Conservation (phyloP, 345 rosid genomes). For the Moringa oleifera region DNA sequence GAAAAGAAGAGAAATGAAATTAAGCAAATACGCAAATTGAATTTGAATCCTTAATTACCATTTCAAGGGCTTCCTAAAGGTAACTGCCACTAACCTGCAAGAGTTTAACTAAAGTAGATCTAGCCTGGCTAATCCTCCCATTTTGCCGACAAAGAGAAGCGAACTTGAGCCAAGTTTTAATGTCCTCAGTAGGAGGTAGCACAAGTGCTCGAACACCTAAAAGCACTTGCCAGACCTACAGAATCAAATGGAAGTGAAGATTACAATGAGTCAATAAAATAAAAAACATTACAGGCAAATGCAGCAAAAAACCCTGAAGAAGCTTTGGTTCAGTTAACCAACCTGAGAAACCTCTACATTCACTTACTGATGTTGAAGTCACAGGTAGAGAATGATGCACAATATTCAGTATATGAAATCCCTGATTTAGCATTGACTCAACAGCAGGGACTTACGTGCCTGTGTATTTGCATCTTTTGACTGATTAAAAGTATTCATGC, state of each 20-base stretch:
- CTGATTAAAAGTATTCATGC: too few relatives aligned
- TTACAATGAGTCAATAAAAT: not conserved
- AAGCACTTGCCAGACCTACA: slow-evolving; percentile 92
- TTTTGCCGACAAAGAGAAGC: slow-evolving; percentile 85
- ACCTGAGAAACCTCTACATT: not conserved
- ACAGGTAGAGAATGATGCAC: too few relatives aligned
- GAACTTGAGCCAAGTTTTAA: slow-evolving; percentile 94
- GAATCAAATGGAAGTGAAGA: slow-evolving; percentile 6
- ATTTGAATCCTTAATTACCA: slow-evolving; percentile 9
- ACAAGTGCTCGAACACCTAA: slow-evolving; percentile 91
- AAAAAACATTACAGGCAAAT: not conserved
- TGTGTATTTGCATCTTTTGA: too few relatives aligned
- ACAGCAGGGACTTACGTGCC: too few relatives aligned
- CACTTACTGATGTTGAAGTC: too few relatives aligned
- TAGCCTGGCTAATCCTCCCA: slow-evolving; percentile 94
- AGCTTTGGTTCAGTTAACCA: not conserved
- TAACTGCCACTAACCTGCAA: slow-evolving; percentile 52
- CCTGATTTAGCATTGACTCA: too few relatives aligned
- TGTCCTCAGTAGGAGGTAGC: slow-evolving; percentile 88
- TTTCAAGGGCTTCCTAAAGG: slow-evolving; percentile 4
- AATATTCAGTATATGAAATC: too few relatives aligned
- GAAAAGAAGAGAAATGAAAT: not conserved
- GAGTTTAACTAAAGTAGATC: slow-evolving; percentile 85
- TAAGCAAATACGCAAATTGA: slow-evolving; percentile 13
- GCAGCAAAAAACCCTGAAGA: not conserved